Percentiles rank a stretch among this genome's conserved stretches.
Evolutionary conservation across 1,139 yeast genomes (phyloP).

Genomic region (Geotrichum carabidarum): DNA sequence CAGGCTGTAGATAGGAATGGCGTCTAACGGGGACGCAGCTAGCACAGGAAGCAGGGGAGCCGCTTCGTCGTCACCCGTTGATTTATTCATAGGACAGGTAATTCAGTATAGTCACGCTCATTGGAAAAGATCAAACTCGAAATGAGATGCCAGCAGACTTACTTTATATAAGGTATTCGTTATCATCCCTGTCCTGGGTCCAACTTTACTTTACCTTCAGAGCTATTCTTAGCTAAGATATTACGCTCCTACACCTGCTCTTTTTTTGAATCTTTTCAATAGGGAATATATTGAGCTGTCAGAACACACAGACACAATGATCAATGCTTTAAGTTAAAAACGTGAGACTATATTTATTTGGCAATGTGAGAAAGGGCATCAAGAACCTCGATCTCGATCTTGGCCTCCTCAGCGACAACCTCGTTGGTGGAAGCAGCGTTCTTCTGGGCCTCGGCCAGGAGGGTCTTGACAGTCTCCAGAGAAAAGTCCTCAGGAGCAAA

Average conservation of each 20-base stretch:
- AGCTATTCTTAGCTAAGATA: no score
- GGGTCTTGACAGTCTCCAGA: constrained; percentile 68
- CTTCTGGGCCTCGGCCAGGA: constrained; percentile 93
- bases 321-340: constrained; percentile 1
- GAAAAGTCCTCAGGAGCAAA: constrained; percentile 88
- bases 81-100: not conserved
- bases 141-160: no score
- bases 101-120: no score
- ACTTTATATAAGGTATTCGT: no score
- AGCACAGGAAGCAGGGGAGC: constrained; percentile 25
- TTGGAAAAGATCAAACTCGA: no score
- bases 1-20: constrained; percentile 34
- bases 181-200: no score
- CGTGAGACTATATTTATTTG: constrained; percentile 46
- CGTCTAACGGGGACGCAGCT: constrained; percentile 33
- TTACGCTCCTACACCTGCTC: no score
- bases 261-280: no score
- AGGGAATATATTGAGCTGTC: not conserved
- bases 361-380: constrained; percentile 90
- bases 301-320: not conserved
- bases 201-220: no score
- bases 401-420: constrained; percentile 87
- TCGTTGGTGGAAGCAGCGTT: constrained; percentile 78
- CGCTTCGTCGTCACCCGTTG: constrained; percentile 1
- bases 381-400: constrained; percentile 90